Base-by-base conservation (phyloP, 768 basidiomycete species). In the Boletus pseudopeckii region DNA sequence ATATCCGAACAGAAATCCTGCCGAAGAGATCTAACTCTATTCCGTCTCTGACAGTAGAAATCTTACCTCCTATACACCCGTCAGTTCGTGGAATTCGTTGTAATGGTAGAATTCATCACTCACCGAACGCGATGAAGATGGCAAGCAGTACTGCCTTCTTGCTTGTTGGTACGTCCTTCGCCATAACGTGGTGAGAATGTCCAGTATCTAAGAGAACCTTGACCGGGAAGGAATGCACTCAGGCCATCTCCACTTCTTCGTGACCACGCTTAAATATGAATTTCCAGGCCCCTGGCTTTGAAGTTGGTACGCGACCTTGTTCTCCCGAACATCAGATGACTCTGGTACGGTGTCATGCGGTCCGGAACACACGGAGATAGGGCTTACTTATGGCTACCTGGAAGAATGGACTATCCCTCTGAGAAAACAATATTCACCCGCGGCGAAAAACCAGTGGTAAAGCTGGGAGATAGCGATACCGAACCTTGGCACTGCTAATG, bases 71-170 rank as follows among this genome's bases (percentile, higher is more conserved):
- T 70, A 42, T 36, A 14, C 37, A 11, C 2, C 11, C 33, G 22
- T 49, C 43, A 52, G 38, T 9, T 26, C 32, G 36, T 40, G 46
- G 50, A 48, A 15, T 40, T n/a, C 10, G 5, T 17, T 30, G 24
- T 44, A 5, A n/a, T 24, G 30, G 6, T 17, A 45, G 42, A 32
- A 42, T 38, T 33, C 22, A 40, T 17, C 7, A 73, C 79, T 60
- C 66, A 83, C 86, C 86, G 59, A 89, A 89, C 20, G 86, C 86
- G 60, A 87, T 81, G 71, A 88, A 89, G 34, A 82, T 73, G 38
- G 85, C 85, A 45, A 88, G 74, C 34, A 81, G 71, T 40, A 87
- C 79, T 10, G 85, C 84, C 67, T 78, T 80, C 50, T 71, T 76
- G 66, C 83, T 87, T n/a, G 79, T 84, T 39, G 83, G 81, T 52